These are phyloP conservation scores for Arachis hypogaea DNA, from an alignment of 306 rosid genomes.

Conservation along the genomic window DNA sequence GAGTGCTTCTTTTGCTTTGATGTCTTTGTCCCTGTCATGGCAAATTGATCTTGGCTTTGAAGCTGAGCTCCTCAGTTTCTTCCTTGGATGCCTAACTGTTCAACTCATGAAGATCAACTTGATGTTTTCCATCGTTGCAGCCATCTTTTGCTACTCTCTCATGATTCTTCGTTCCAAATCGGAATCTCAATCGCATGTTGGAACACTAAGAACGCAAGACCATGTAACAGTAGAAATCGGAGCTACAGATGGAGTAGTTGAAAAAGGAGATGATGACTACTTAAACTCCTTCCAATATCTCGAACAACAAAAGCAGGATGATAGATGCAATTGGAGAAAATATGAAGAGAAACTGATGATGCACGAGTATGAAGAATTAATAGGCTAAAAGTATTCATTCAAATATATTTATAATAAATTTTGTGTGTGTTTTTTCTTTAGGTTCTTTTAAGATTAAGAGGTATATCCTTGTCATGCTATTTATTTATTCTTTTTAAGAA, in stretches of 20 bases:
- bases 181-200: neutral
- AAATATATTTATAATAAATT: too few relatives aligned
- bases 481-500: too few relatives aligned
- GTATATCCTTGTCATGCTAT: too few relatives aligned
- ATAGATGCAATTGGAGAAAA: slow-evolving; percentile 81
- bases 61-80: slow-evolving; percentile 38
- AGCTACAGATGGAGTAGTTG: neutral
- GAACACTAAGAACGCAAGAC: neutral
- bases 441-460: too few relatives aligned
- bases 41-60: slow-evolving; percentile 37
- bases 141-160: slow-evolving; percentile 24
- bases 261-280: slow-evolving; percentile 7
- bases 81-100: slow-evolving; percentile 37
- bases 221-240: slow-evolving; percentile 34
- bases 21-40: slow-evolving; percentile 39
- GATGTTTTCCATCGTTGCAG: slow-evolving; percentile 27
- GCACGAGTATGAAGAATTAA: too few relatives aligned
- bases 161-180: slow-evolving; percentile 20
- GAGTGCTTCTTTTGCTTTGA: slow-evolving; percentile 28
- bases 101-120: slow-evolving; percentile 39
- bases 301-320: slow-evolving; percentile 48
- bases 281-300: slow-evolving; percentile 23
- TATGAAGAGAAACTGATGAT: slow-evolving; percentile 58
- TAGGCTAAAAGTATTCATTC: too few relatives aligned
- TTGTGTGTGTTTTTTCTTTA: too few relatives aligned